Percentiles rank a stretch among this genome's conserved stretches.
Conservation (phyloP, 257 asterid genomes). For the Lithospermum erythrorhizon region DNA sequence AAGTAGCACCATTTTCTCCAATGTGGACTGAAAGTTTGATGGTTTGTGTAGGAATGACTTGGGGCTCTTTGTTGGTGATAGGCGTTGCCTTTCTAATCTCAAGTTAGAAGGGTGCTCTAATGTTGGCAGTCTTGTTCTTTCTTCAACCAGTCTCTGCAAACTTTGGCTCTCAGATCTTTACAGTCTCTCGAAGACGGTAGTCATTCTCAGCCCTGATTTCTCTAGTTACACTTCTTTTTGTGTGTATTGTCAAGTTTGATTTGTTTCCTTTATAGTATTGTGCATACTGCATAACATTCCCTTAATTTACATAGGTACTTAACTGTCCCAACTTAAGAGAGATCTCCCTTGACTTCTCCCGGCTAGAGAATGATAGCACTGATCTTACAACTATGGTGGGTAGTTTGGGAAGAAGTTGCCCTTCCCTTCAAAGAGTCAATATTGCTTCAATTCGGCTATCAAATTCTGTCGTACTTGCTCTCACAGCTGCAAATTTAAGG, state of each 20-base stretch:
- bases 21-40: not conserved
- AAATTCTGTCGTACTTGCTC: constrained; percentile 75
- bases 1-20: not conserved
- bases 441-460: constrained; percentile 66
- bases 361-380: constrained; percentile 66
- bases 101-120: constrained; percentile 89
- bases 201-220: not conserved
- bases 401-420: constrained; percentile 72
- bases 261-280: not conserved
- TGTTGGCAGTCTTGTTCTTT: constrained; percentile 58
- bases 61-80: constrained; percentile 69
- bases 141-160: constrained; percentile 56
- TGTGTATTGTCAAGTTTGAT: not conserved
- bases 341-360: constrained; percentile 71
- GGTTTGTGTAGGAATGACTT: constrained; percentile 68
- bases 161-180: constrained; percentile 89
- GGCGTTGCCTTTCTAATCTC: constrained; percentile 64
- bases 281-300: not conserved
- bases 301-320: constrained; percentile 39
- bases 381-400: constrained; percentile 58
- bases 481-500: constrained; percentile 80
- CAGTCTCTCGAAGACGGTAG: constrained; percentile 74
- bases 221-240: not conserved
- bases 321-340: constrained; percentile 83
- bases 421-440: constrained; percentile 74